Evolutionary conservation across 805 yeast species (phyloP).

Genomic region (Saturnispora halmiae): DNA sequence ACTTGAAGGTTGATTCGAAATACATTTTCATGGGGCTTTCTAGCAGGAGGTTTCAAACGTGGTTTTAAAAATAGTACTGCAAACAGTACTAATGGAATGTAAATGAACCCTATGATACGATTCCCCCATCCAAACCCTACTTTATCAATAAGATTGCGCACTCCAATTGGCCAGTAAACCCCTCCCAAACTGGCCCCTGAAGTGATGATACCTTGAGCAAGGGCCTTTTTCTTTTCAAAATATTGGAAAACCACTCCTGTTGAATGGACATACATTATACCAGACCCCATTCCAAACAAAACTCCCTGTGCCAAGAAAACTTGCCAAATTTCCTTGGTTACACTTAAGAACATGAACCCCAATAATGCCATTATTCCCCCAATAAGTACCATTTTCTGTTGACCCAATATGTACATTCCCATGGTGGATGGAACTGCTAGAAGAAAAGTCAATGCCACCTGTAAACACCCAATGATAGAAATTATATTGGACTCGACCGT

Average conservation of each 20-base stretch:
- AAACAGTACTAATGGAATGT: constrained; percentile 24
- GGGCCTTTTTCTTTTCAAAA: constrained; percentile 52
- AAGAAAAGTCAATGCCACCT: constrained; percentile 36
- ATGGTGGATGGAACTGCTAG: constrained; percentile 42
- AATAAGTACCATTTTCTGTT: constrained; percentile 30
- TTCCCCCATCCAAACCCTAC: constrained; percentile 42
- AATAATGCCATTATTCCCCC: constrained; percentile 39
- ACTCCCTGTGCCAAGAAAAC: constrained; percentile 61
- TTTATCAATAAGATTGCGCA: constrained; percentile 33
- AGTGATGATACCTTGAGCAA: constrained; percentile 38
- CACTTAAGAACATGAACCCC: constrained; percentile 49
- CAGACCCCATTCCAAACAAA: constrained; percentile 48
- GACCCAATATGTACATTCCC: constrained; percentile 34
- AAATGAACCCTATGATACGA: constrained; percentile 36
- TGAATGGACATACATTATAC: constrained; percentile 50
- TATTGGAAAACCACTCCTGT: constrained; percentile 54
- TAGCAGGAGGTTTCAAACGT: constrained; percentile 25
- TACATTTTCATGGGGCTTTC: constrained; percentile 30
- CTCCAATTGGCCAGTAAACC: constrained; percentile 38
- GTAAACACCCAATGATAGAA: constrained; percentile 47
- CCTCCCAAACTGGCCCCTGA: constrained; percentile 47
- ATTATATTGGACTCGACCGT: constrained; percentile 38
- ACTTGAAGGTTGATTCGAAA: constrained; percentile 33
- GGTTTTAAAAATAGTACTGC: constrained; percentile 24
- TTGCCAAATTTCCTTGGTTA: constrained; percentile 53